Base-by-base conservation (phyloP, 257 asterid species). In the Rubia yunnanensis region DNA sequence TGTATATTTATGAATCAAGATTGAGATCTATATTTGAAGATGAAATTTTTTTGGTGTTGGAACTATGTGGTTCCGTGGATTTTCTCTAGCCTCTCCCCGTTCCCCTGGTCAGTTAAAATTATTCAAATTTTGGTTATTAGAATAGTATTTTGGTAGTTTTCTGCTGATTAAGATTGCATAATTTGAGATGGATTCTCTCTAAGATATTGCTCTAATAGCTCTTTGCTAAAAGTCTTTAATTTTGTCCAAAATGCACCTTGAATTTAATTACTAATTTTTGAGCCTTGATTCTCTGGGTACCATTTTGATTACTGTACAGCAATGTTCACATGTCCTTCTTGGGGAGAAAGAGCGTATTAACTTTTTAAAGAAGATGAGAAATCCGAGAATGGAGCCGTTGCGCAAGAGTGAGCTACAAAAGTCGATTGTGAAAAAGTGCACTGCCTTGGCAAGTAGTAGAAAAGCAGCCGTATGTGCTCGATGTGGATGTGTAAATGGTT, bases 401-500 rank as follows among this genome's bases (percentile, higher is more conserved):
- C 78, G 31, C 77, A 92, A 89, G 86, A 75, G 15, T 59, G 95
- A 73, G 53, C 13, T 73, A 46, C 67, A 73, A 39, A 89, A 87
- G 75, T 46, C 0, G 27, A 79, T 87, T 14, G 87, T 89, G 49
- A 82, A 80, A 78, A 89, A 28, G 76, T 89, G 97, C 72, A 89
- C 79, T 76, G 63, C 83, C 34, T 56, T 85, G 84, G 77, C 80
- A 70, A 81, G 72, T 48, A 74, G 79, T 70, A 82, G 52, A 80
- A 84, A 68, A 68, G 69, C 77, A 49, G 77, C 66, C 17, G 57
- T 57, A 76, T 92, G 99, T 79, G 63, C 84, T 64, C 85, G 83
- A 74, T 92, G 99, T 60, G 89, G 88, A 75, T 80, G 80, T 73
- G 49, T 73, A 62, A 92, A 87, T 81, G 99, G 97, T 92, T 73